Conservation (phyloP, 2,329 filamentous ascomycete species). For the Pseudopithomyces chartarum region DNA sequence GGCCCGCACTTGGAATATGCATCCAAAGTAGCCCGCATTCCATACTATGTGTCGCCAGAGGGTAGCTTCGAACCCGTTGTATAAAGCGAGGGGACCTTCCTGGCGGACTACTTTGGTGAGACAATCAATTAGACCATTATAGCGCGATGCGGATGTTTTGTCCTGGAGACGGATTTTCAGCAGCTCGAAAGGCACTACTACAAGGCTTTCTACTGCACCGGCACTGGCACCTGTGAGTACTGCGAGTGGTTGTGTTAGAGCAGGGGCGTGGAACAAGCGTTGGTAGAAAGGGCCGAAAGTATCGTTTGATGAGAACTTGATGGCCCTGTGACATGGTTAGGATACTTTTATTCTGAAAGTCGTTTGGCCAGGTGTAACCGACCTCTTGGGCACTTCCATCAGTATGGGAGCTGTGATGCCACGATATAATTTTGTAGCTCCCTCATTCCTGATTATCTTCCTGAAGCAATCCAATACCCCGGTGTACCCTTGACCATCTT, state of each 20-base stretch:
- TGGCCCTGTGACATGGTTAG: conserved; percentile 20
- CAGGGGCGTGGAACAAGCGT: conserved; percentile 23
- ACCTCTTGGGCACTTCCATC: conserved; percentile 40
- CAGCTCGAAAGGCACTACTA: conserved; percentile 39
- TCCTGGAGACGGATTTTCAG: conserved; percentile 38
- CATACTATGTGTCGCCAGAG: conserved; percentile 39
- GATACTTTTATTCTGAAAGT: not conserved
- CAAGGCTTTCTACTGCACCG: conserved; percentile 34
- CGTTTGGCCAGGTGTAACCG: not conserved
- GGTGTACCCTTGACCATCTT: conserved; percentile 28
- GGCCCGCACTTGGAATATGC: conserved; percentile 36
- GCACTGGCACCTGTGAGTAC: conserved; percentile 35
- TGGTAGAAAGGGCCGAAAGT: conserved; percentile 33
- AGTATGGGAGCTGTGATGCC: conserved; percentile 39
- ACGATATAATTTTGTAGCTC: conserved; percentile 28
- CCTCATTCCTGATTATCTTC: conserved; percentile 34
- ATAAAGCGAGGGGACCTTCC: conserved; percentile 32
- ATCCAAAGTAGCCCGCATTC: conserved; percentile 41
- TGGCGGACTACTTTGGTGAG: conserved; percentile 30
- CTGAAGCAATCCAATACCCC: conserved; percentile 35
- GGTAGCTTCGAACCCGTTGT: conserved; percentile 39
- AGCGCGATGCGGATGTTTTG: conserved; percentile 32
- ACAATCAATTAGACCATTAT: conserved; percentile 34
- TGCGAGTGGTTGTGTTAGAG: conserved; percentile 31
- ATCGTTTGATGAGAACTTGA: conserved; percentile 40